Percentiles rank a stretch among this genome's conserved stretches.
phyloP scores from a whole-genome alignment of 1,139 yeast species.

The Candida neerlandica region DNA sequence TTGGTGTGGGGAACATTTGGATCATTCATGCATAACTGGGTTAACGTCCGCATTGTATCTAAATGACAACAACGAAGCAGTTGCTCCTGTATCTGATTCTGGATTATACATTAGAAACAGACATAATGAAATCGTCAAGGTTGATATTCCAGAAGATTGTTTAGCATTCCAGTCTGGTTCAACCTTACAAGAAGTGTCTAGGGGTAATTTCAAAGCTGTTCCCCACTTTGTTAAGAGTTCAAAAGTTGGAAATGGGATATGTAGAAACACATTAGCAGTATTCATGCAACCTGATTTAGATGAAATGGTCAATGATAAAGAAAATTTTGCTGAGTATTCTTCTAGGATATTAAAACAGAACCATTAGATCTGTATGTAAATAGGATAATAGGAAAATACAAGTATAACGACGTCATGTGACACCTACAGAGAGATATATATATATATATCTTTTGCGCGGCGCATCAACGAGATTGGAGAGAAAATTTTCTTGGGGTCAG shows the following conservation, averaged over 20 bases:
- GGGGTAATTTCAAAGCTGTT: conserved; percentile 57
- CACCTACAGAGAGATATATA: too few relatives aligned
- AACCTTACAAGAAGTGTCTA: conserved; percentile 56
- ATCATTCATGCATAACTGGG: conserved; percentile 66
- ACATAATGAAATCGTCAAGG: conserved; percentile 47
- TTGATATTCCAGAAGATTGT: conserved; percentile 57
- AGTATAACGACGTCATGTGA: too few relatives aligned
- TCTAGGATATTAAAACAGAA: conserved; percentile 36
- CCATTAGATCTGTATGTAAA: conserved; percentile 22
- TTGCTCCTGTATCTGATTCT: conserved; percentile 45
- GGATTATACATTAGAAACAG: conserved; percentile 60
- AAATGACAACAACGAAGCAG: conserved; percentile 41
- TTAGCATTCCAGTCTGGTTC: conserved; percentile 68
- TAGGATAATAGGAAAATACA: neutral
- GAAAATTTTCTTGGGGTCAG: neutral
- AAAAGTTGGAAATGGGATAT: conserved; percentile 28
- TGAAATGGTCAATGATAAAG: conserved; percentile 44
- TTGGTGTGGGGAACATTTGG: conserved; percentile 72
- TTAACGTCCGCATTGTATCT: conserved; percentile 58
- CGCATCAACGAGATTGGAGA: neutral
- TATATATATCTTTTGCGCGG: too few relatives aligned
- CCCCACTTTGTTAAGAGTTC: conserved; percentile 61
- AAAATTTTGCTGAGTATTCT: conserved; percentile 55
- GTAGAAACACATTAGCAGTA: conserved; percentile 63
- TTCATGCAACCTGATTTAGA: conserved; percentile 65